Evolutionary conservation across 371 early-diverging fungal genomes (phyloP).

Genomic region (Rhizomucor miehei): DNA sequence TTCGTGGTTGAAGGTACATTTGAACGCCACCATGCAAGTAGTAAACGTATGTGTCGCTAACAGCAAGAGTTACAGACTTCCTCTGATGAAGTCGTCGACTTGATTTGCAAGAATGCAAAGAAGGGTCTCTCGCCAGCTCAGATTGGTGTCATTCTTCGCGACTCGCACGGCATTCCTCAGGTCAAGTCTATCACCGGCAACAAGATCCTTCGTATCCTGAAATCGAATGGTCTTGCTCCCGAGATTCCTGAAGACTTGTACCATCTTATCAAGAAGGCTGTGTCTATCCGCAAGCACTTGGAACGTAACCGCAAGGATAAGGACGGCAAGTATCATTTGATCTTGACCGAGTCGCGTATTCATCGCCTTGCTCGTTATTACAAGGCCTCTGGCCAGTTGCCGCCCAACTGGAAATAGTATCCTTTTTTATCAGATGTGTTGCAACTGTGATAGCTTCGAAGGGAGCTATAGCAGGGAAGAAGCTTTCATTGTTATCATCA

Average conservation of each 20-base stretch:
- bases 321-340: constrained; percentile 99
- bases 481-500: not conserved
- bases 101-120: constrained; percentile 99
- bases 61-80: constrained; percentile 50
- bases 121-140: constrained; percentile 99
- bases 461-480: not conserved
- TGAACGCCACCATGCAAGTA: too few relatives aligned
- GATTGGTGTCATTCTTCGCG: constrained; percentile 99
- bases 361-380: constrained; percentile 99
- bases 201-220: constrained; percentile 94
- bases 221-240: constrained; percentile 91
- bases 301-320: constrained; percentile 99
- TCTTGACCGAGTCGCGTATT: constrained; percentile 98
- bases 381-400: constrained; percentile 96
- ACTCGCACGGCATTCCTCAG: constrained; percentile 97
- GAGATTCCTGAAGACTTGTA: constrained; percentile 99
- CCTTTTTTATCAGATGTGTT: not conserved
- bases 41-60: not conserved
- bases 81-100: constrained; percentile 95
- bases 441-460: not conserved
- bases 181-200: constrained; percentile 95
- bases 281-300: constrained; percentile 98
- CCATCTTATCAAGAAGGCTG: constrained; percentile 99
- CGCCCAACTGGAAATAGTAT: constrained; percentile 97
- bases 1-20: constrained; percentile 86